Evolutionary conservation across 2,329 filamentous ascomycete species (phyloP).

Genomic region (Clarireedia monteithiana): DNA sequence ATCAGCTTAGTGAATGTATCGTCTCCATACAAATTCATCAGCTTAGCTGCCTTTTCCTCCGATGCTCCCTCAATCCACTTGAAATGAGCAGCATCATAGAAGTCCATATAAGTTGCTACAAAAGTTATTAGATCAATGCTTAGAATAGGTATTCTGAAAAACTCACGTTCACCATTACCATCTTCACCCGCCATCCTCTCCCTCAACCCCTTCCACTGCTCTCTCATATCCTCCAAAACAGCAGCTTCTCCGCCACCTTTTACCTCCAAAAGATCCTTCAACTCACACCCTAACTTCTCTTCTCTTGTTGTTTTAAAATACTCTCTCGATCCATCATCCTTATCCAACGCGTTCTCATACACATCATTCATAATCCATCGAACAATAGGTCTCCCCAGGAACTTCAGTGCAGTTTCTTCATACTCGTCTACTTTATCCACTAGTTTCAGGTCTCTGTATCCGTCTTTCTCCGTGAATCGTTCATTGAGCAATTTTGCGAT

Average conservation of each 20-base stretch:
- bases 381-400: not conserved
- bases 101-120: not conserved
- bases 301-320: constrained; percentile 17
- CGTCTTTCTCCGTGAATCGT: constrained; percentile 13
- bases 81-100: not conserved
- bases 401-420: not conserved
- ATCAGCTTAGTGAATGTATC: constrained; percentile 20
- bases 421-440: constrained; percentile 10
- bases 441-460: constrained; percentile 14
- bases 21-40: constrained; percentile 16
- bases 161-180: not conserved
- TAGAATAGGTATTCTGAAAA: not conserved
- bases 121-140: not conserved
- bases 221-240: not conserved
- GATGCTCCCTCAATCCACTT: constrained; percentile 15
- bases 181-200: not conserved
- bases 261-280: not conserved
- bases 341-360: constrained; percentile 14
- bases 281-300: not conserved
- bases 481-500: constrained; percentile 17
- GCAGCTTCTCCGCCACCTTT: not conserved
- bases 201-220: not conserved
- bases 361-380: constrained; percentile 16
- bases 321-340: constrained; percentile 14
- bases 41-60: constrained; percentile 11